Conservation (phyloP, 164 flowering plant species). For the Vitis labrusca region DNA sequence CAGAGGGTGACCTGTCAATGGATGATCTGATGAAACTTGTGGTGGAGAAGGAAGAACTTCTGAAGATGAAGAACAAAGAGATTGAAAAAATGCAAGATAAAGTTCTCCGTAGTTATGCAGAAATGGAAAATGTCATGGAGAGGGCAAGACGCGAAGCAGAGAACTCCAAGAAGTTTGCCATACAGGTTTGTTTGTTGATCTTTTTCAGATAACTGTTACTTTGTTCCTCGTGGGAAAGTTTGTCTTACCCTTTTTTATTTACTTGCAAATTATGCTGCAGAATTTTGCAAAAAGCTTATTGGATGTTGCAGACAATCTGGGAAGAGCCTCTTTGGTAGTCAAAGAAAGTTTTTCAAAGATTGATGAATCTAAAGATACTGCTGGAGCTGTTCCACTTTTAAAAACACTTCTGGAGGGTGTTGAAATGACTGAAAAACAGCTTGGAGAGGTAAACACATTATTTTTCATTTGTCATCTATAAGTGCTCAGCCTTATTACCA, state of each 20-base stretch:
- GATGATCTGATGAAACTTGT: constrained; percentile 79
- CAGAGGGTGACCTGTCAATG: constrained; percentile 58
- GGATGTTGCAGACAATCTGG: constrained; percentile 93
- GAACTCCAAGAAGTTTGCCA: constrained; percentile 80
- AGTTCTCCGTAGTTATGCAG: constrained; percentile 72
- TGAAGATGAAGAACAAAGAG: constrained; percentile 62
- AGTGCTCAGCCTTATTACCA: no score
- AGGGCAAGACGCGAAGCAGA: constrained; percentile 86
- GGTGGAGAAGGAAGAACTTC: constrained; percentile 67
- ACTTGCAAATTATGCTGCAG: constrained; percentile 38
- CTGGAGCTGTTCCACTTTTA: constrained; percentile 70
- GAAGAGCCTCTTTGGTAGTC: constrained; percentile 85
- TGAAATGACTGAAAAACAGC: constrained; percentile 96
- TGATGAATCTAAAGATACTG: constrained; percentile 53
- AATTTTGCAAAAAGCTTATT: constrained; percentile 79
- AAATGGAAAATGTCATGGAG: constrained; percentile 83
- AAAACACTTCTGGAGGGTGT: constrained; percentile 91
- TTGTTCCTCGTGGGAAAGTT: background rate
- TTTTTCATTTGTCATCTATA: background rate
- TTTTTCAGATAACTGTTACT: background rate
- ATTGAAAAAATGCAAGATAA: constrained; percentile 69
- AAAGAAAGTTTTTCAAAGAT: constrained; percentile 79
- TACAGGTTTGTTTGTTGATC: constrained; percentile 54
- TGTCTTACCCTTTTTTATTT: background rate
- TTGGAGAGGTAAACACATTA: constrained; percentile 53